Evolutionary conservation across 208 protist species (phyloP).

Genomic region (Leishmania aethiopica): DNA sequence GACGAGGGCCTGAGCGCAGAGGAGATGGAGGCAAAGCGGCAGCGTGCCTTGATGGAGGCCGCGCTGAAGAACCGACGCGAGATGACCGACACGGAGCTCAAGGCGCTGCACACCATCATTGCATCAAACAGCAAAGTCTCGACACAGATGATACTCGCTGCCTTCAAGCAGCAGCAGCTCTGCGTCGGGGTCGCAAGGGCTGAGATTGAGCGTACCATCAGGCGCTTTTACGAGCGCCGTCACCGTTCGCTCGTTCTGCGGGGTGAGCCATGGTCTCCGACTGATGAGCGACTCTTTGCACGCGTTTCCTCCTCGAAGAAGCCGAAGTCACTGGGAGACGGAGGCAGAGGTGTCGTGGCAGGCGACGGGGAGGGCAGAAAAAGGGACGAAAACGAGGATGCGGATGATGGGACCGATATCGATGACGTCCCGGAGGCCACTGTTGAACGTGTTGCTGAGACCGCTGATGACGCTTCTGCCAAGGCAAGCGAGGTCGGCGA

Average conservation of each 20-base stretch:
- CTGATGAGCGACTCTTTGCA: conserved; percentile 76
- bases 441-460: not conserved
- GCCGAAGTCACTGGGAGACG: not conserved
- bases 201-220: conserved; percentile 71
- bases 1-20: conserved; percentile 20
- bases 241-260: conserved; percentile 65
- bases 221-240: conserved; percentile 75
- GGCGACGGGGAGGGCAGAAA: conserved; percentile 8
- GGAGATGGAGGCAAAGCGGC: conserved; percentile 35
- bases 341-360: not conserved
- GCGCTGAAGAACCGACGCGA: conserved; percentile 68
- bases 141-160: conserved; percentile 49
- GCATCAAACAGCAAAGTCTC: conserved; percentile 56
- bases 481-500: not conserved
- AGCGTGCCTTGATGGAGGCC: conserved; percentile 52
- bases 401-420: not conserved
- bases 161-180: conserved; percentile 55
- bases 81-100: conserved; percentile 71
- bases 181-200: conserved; percentile 68
- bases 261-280: conserved; percentile 56
- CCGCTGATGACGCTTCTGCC: not conserved
- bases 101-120: conserved; percentile 63
- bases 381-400: conserved; percentile 17
- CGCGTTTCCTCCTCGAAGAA: conserved; percentile 19
- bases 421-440: conserved; percentile 7